Evolutionary conservation across 2,329 filamentous ascomycete genomes (phyloP).

Genomic region (Calonectria montana): DNA sequence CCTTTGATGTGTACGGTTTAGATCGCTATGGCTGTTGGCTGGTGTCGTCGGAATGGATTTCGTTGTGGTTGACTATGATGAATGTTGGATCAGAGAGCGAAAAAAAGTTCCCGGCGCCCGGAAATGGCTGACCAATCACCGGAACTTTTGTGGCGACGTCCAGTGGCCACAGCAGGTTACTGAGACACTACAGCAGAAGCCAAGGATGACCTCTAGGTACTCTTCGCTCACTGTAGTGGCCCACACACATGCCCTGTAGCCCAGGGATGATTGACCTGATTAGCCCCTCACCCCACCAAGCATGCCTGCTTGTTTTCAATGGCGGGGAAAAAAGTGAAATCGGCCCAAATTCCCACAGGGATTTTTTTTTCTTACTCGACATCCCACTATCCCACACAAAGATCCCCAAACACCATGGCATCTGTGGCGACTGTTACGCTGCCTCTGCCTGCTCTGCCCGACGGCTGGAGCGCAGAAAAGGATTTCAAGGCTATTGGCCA

Average conservation of each 20-base stretch:
- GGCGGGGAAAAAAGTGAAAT: slow-evolving; percentile 39
- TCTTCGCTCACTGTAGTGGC: neutral
- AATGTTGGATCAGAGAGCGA: neutral
- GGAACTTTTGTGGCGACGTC: neutral
- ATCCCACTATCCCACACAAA: slow-evolving; percentile 32
- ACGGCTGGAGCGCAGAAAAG: slow-evolving; percentile 87
- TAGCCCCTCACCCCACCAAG: slow-evolving; percentile 39
- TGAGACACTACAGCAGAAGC: neutral
- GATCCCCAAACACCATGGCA: slow-evolving; percentile 65
- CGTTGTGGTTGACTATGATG: neutral
- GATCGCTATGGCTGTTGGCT: neutral
- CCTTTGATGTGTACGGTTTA: neutral
- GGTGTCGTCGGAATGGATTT: neutral
- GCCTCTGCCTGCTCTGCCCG: slow-evolving; percentile 79
- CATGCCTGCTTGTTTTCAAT: slow-evolving; percentile 16
- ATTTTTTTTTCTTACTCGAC: slow-evolving; percentile 29
- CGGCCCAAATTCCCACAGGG: slow-evolving; percentile 28
- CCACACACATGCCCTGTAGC: neutral
- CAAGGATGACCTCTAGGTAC: neutral
- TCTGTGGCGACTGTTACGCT: slow-evolving; percentile 69
- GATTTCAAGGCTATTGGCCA: slow-evolving; percentile 88
- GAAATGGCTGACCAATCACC: neutral
- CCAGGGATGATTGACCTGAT: neutral
- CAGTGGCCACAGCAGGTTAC: neutral
- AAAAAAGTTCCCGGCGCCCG: neutral